Evolutionary conservation across 805 yeast species (phyloP), one percentile per base, ranked within the genome.

Genomic region (Komagataella populi): DNA sequence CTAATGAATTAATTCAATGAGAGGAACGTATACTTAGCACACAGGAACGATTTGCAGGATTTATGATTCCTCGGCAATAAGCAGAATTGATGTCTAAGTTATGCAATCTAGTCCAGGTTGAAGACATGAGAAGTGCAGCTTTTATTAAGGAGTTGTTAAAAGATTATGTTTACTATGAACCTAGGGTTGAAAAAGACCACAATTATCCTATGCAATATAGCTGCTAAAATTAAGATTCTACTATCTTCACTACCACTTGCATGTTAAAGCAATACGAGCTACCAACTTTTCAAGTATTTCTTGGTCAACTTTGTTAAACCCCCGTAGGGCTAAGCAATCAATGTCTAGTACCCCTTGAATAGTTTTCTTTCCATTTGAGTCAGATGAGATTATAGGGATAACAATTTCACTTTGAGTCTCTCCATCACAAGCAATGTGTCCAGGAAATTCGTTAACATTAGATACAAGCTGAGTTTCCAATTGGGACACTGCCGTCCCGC

Each of bases 361-460:
- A 6, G 48, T 50, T 7, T 17, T 17, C 10, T 17, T 10, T 14
- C 48, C 51, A 14, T 17, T 20, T 14, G 59, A 59, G 2, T 73
- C 76, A 2, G 67, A 65, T 12, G 52, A 53, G 2, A 65, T 43
- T 6, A 90, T 77, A 0, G 98, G 98, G 1, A 91, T 90, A 18
- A 93, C 98, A 30, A 91, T 85, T 62, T 91, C 99, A 63, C 96
- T 85, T 55, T 84, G 76, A 0, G 98, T 91, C 53, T 83, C 96
- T 0, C 96, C 96, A 67, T 93, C 99, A 68, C 99, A 91, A 0
- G 98, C 98, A 56, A 91, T 93, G 63, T 91, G 98, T 1, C 95
- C 95, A 0, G 96, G 95, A 59, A 80, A 88, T 57, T 76, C 63
- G 18, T 83, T 72, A 2, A 91, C 98, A 63, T 91, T 78, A 1